A percentile compares a stretch with the other conserved stretches of the same genome.
Evolutionary conservation across 2,329 filamentous ascomycete species (phyloP).

Genomic region (Colletotrichum somersetense): DNA sequence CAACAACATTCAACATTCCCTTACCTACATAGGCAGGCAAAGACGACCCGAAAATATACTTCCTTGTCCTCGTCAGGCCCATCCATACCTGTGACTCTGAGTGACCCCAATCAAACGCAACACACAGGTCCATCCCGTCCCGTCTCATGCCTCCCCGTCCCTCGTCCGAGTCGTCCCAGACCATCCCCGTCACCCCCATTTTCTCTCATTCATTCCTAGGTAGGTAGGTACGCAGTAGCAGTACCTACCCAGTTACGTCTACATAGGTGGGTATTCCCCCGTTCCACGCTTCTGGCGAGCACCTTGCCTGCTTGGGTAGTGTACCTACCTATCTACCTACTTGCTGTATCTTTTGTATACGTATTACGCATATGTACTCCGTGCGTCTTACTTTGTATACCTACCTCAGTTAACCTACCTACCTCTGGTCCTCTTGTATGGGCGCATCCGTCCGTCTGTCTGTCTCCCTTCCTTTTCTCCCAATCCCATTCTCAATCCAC

Average conservation of each 20-base stretch:
- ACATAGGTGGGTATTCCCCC: background rate
- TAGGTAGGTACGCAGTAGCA: too few relatives aligned
- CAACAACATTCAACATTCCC: too few relatives aligned
- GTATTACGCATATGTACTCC: background rate
- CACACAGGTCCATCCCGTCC: slow-evolving; percentile 27
- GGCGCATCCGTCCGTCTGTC: background rate
- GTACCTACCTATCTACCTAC: background rate
- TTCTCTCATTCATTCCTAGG: slow-evolving; percentile 5
- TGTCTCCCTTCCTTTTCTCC: background rate
- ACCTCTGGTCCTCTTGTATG: background rate
- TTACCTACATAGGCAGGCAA: background rate
- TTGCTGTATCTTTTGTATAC: too few relatives aligned
- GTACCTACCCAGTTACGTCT: background rate
- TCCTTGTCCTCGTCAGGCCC: background rate
- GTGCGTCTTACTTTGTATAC: background rate
- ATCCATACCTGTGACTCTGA: background rate
- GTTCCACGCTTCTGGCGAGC: background rate
- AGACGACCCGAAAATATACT: background rate
- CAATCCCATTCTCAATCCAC: slow-evolving; percentile 7
- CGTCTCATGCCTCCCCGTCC: slow-evolving; percentile 22
- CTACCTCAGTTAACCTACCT: background rate
- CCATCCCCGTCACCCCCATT: slow-evolving; percentile 15
- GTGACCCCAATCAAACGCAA: slow-evolving; percentile 22
- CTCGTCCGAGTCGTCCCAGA: slow-evolving; percentile 7
- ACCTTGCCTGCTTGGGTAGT: background rate